A percentile compares a stretch with the other conserved stretches of the same genome.
phyloP scores from a whole-genome alignment of 768 basidiomycete genomes.

The Tylopilus felleus region DNA sequence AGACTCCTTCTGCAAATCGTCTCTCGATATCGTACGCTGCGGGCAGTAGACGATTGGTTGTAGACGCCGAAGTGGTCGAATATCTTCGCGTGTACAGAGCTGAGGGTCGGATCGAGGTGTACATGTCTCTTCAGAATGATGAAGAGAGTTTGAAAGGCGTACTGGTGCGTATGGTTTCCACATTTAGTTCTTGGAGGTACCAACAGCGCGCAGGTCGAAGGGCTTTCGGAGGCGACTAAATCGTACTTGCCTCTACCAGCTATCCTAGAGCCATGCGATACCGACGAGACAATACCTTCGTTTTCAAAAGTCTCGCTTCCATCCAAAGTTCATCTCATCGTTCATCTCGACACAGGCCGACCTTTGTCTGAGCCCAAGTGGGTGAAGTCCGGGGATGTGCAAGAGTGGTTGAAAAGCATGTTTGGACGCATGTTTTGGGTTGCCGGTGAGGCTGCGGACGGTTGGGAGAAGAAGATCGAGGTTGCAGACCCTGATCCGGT shows the following conservation, averaged over 20 bases:
- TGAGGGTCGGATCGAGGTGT: conserved; percentile 84
- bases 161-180: conserved; percentile 48
- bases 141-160: conserved; percentile 67
- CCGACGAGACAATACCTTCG: conserved; percentile 69
- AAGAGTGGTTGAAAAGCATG: conserved; percentile 89
- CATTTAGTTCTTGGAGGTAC: conserved; percentile 3
- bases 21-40: conserved; percentile 96
- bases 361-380: conserved; percentile 95
- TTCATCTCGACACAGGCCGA: conserved; percentile 80
- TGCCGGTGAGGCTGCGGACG: conserved; percentile 76
- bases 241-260: conserved; percentile 62
- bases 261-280: conserved; percentile 37
- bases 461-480: conserved; percentile 92
- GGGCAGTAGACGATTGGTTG: conserved; percentile 79
- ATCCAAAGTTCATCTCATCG: conserved; percentile 57
- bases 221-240: conserved; percentile 65
- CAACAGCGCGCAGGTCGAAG: conserved; percentile 56
- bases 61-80: conserved; percentile 86
- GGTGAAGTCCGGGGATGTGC: conserved; percentile 92
- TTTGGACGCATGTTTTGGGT: conserved; percentile 88
- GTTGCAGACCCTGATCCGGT: conserved; percentile 96
- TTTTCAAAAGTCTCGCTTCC: conserved; percentile 57
- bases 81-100: conserved; percentile 74
- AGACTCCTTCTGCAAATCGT: conserved; percentile 71
- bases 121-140: conserved; percentile 56